A percentile compares a stretch with the other conserved stretches of the same genome.
phyloP scores from a whole-genome alignment of 2,329 filamentous ascomycete genomes.

The Aspergillus fischeri region DNA sequence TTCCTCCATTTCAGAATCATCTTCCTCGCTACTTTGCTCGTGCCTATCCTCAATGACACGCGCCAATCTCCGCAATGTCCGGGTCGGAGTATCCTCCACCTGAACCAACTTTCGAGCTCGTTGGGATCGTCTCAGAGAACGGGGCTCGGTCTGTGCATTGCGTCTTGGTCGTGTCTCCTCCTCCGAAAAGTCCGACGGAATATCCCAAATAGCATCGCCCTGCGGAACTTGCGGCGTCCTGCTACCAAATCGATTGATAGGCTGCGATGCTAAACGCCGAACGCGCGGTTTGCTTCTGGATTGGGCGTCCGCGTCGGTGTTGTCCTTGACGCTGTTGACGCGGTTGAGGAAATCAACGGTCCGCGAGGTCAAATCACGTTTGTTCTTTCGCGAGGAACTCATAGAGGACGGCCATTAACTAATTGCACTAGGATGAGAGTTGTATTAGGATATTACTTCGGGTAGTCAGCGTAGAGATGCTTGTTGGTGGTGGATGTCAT shows the following conservation, averaged over 20 bases:
- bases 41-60: neutral
- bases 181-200: slow-evolving; percentile 5
- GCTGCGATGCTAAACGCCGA: slow-evolving; percentile 2
- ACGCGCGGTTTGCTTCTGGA: neutral
- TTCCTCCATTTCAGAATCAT: neutral
- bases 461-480: neutral
- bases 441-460: neutral
- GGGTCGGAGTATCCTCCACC: neutral
- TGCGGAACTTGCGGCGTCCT: neutral
- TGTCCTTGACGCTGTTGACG: slow-evolving; percentile 18
- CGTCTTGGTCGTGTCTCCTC: neutral
- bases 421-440: neutral
- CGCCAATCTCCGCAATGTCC: neutral
- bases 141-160: neutral
- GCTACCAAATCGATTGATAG: neutral
- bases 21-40: neutral
- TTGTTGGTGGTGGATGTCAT: neutral
- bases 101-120: slow-evolving; percentile 1
- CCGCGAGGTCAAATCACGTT: slow-evolving; percentile 12
- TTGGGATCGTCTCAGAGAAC: slow-evolving; percentile 11
- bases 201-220: slow-evolving; percentile 6
- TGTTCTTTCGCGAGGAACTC: slow-evolving; percentile 9
- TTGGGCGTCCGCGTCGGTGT: neutral
- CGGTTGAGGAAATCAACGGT: slow-evolving; percentile 20
- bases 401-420: slow-evolving; percentile 3